Percentiles rank a stretch among this genome's conserved stretches.
Conservation (phyloP, 2,329 filamentous ascomycete species). For the Sporothrix mexicana region DNA sequence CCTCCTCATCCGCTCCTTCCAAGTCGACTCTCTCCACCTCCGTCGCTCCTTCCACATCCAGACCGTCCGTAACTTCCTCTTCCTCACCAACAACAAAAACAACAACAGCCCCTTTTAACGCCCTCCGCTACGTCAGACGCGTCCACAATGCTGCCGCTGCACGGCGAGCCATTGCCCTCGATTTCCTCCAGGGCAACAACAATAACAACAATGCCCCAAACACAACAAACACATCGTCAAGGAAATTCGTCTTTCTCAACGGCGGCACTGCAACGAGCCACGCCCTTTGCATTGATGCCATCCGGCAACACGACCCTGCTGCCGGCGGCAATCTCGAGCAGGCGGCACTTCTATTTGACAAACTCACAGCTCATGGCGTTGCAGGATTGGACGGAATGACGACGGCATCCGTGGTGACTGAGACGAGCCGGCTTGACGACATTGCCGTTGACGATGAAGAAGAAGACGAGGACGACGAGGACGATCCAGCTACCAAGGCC, state of each 20-base stretch:
- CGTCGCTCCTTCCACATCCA: neutral
- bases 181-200: slow-evolving; percentile 53
- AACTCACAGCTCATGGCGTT: slow-evolving; percentile 58
- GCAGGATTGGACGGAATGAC: slow-evolving; percentile 44
- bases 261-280: slow-evolving; percentile 63
- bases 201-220: neutral
- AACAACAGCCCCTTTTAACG: slow-evolving; percentile 38
- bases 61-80: neutral
- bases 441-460: slow-evolving; percentile 31
- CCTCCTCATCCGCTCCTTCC: neutral
- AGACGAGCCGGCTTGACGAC: slow-evolving; percentile 6
- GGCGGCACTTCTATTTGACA: slow-evolving; percentile 59
- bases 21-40: neutral
- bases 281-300: slow-evolving; percentile 59
- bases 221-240: slow-evolving; percentile 41
- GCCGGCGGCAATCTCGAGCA: slow-evolving; percentile 56
- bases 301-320: slow-evolving; percentile 54
- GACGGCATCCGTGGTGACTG: neutral
- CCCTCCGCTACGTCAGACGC: slow-evolving; percentile 52
- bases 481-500: slow-evolving; percentile 58
- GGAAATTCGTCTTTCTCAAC: slow-evolving; percentile 63
- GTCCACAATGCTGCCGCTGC: slow-evolving; percentile 57
- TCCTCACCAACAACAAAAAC: neutral
- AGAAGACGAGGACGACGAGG: slow-evolving; percentile 46
- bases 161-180: slow-evolving; percentile 55